Evolutionary conservation across 1,139 yeast genomes (phyloP).

Genomic region (Saccharomyces hybrid): DNA sequence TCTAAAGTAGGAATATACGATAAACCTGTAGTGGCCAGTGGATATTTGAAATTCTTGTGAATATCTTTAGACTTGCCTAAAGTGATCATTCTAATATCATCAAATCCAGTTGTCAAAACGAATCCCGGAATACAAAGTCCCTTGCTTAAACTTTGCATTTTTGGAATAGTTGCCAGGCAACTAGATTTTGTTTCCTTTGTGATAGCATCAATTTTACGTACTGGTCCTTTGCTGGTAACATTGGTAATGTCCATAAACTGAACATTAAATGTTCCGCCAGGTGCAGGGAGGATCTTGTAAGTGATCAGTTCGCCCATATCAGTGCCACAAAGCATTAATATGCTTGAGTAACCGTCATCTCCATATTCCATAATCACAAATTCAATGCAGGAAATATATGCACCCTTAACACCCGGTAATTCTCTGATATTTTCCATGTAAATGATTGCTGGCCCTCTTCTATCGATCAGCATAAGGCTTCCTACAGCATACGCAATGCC

Average conservation of each 20-base stretch:
- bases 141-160: constrained; percentile 52
- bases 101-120: constrained; percentile 48
- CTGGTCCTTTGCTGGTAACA: constrained; percentile 41
- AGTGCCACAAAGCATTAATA: constrained; percentile 72
- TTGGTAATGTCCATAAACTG: constrained; percentile 46
- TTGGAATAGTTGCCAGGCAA: constrained; percentile 54
- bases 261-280: constrained; percentile 61
- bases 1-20: constrained; percentile 35
- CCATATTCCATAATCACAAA: constrained; percentile 61
- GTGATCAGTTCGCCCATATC: constrained; percentile 64
- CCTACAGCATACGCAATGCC: constrained; percentile 79
- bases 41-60: constrained; percentile 43
- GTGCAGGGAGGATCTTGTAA: constrained; percentile 60
- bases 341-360: constrained; percentile 62
- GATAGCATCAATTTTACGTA: constrained; percentile 52
- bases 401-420: constrained; percentile 21
- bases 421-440: constrained; percentile 40
- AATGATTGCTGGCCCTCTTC: constrained; percentile 79
- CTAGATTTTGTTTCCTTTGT: constrained; percentile 52
- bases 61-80: constrained; percentile 55
- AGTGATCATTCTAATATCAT: constrained; percentile 58
- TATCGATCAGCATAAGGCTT: constrained; percentile 63
- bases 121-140: constrained; percentile 61
- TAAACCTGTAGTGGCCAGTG: constrained; percentile 55
- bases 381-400: constrained; percentile 53